Conservation (phyloP, 805 yeast species). For the Candida easanensis region DNA sequence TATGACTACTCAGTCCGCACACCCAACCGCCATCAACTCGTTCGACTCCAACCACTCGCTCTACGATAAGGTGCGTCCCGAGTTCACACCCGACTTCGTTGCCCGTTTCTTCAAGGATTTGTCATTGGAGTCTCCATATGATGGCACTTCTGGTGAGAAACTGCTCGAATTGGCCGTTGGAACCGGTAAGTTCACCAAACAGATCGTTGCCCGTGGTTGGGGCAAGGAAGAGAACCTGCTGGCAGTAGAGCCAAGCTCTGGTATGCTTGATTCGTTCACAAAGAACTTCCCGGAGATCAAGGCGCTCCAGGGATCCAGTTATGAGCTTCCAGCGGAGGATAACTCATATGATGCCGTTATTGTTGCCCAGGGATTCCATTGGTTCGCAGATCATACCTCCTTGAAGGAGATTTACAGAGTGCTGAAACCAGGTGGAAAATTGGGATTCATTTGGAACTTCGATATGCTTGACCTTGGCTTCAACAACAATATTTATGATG, state of each 20-base stretch:
- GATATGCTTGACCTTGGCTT: conserved; percentile 30
- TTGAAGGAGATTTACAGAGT: conserved; percentile 50
- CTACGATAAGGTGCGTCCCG: conserved; percentile 53
- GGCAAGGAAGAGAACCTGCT: conserved; percentile 29
- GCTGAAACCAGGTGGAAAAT: conserved; percentile 44
- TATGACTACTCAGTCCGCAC: not conserved
- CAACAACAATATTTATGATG: conserved; percentile 14
- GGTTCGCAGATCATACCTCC: conserved; percentile 55
- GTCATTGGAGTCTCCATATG: conserved; percentile 24
- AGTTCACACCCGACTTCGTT: conserved; percentile 42
- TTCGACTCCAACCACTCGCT: conserved; percentile 49
- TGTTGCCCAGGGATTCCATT: conserved; percentile 63
- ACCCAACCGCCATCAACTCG: conserved; percentile 42
- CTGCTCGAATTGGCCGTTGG: conserved; percentile 58
- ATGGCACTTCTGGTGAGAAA: conserved; percentile 21
- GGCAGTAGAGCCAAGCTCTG: conserved; percentile 55
- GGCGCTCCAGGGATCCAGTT: conserved; percentile 39
- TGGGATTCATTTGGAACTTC: conserved; percentile 61
- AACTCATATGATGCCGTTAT: conserved; percentile 46
- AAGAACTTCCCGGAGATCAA: conserved; percentile 44
- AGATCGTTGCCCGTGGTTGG: conserved; percentile 40
- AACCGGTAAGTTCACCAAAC: conserved; percentile 59
- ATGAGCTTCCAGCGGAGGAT: conserved; percentile 44
- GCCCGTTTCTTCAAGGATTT: conserved; percentile 39
- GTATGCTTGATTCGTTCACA: conserved; percentile 50